Conservation (phyloP, 2,329 filamentous ascomycete genomes). For the Dothistroma pini region DNA sequence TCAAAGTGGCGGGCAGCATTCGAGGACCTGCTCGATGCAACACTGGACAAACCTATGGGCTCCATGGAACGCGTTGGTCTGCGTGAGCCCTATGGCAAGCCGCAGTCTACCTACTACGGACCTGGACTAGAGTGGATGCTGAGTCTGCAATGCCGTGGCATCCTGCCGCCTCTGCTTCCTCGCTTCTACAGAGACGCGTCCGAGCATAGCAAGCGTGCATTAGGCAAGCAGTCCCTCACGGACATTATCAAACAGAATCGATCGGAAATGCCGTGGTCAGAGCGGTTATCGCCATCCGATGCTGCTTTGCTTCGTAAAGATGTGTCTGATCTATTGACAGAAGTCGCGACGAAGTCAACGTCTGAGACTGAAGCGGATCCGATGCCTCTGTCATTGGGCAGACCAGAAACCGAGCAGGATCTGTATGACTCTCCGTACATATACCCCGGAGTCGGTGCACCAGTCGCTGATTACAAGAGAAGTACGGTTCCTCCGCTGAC, state of each 20-base stretch:
- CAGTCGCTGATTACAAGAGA: not conserved
- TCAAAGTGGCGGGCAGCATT: slow-evolving; percentile 55
- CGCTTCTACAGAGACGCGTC: slow-evolving; percentile 4
- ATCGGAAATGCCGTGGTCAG: slow-evolving; percentile 1
- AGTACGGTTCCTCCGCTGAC: not conserved
- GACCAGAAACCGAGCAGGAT: slow-evolving; percentile 48
- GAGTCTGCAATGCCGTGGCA: slow-evolving; percentile 34
- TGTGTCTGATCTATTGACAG: slow-evolving; percentile 17
- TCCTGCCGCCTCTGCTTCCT: slow-evolving; percentile 34
- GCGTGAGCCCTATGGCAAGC: slow-evolving; percentile 15
- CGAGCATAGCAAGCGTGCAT: slow-evolving; percentile 1
- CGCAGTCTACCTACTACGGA: slow-evolving; percentile 26
- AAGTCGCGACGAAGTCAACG: slow-evolving; percentile 18
- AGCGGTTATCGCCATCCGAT: not conserved
- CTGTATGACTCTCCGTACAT: slow-evolving; percentile 43
- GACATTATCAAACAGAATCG: slow-evolving; percentile 16
- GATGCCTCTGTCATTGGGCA: slow-evolving; percentile 1
- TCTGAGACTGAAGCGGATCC: slow-evolving; percentile 12
- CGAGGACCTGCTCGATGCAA: slow-evolving; percentile 54
- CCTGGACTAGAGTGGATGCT: slow-evolving; percentile 38
- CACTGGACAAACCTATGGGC: slow-evolving; percentile 33
- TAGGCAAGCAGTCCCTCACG: not conserved
- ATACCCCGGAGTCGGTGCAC: not conserved
- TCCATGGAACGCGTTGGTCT: slow-evolving; percentile 21
- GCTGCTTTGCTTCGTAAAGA: slow-evolving; percentile 3